Base-by-base conservation (phyloP, 2,329 filamentous ascomycete genomes). In the Cytospora piceae region DNA sequence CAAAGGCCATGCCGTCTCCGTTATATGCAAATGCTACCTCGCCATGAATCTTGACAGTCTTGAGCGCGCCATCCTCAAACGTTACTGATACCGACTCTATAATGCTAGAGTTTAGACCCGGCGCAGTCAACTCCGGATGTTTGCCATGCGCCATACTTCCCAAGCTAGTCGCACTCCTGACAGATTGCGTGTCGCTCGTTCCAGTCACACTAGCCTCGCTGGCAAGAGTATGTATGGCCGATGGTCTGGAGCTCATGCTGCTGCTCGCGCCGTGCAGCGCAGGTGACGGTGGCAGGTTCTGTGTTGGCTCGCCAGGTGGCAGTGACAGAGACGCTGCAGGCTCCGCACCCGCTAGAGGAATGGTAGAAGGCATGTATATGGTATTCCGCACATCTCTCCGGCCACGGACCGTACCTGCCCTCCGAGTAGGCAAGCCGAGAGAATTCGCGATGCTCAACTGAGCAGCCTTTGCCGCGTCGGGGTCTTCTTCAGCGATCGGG, bases 311-410 rank as follows among this genome's bases (percentile, higher is more conserved):
- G 20, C 61, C 65, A 70, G 31, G 74, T 69, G 9, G 74, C 39
- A 66, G 74, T 69, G 9, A 75, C 32, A 66, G 34, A 31, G 66
- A 60, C 6, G 49, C 32, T 11, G 63, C 54, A 32, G 57, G 31
- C 20, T 64, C 61, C 17, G 39, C 15, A n/a, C 55, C 22, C 2
- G 67, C 55, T 8, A 64, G 14, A 4, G 56, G n/a, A 9, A 55
- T 24, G 20, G 55, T 59, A 75, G 70, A 71, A 70, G 92, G 90
- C 69, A 94, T 83, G 73, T 95, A 94, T 63, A 97, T 89, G 1
- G 94, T 97, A 77, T 96, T 96, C 66, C 94, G 87, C 69, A 96
- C 92, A 75, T 98, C 94, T 74, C 95, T 87, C 67, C 95, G 90
- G 60, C 95, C 95, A 70, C 95, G 87, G 20, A 96, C 82, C 17